Conservation (phyloP, 2,329 filamentous ascomycete genomes). For the Hypoxylon sp. region DNA sequence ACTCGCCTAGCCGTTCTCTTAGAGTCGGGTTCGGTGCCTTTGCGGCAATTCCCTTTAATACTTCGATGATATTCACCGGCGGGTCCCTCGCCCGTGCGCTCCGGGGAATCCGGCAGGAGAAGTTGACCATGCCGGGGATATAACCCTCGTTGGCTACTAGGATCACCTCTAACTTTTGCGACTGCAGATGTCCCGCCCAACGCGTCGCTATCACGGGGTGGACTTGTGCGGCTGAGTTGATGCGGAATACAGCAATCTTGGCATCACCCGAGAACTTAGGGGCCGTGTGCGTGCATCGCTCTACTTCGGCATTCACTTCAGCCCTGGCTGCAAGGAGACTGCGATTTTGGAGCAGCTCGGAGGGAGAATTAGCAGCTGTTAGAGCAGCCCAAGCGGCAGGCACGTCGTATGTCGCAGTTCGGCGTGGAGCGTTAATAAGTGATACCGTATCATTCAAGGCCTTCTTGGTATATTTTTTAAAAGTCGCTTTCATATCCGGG, state of each 20-base stretch:
- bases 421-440: slow-evolving; percentile 74
- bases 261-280: slow-evolving; percentile 75
- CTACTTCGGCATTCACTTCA: slow-evolving; percentile 73
- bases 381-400: slow-evolving; percentile 73
- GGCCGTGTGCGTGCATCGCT: slow-evolving; percentile 71
- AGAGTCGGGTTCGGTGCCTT: slow-evolving; percentile 57
- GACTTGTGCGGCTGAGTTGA: slow-evolving; percentile 72
- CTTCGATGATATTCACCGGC: slow-evolving; percentile 74
- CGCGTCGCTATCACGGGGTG: slow-evolving; percentile 77
- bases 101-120: slow-evolving; percentile 74
- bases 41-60: slow-evolving; percentile 66
- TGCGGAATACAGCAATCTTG: slow-evolving; percentile 73
- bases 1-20: slow-evolving; percentile 69
- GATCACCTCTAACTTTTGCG: slow-evolving; percentile 72
- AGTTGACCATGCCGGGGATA: slow-evolving; percentile 73
- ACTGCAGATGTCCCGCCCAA: slow-evolving; percentile 74
- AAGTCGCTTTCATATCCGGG: slow-evolving; percentile 73
- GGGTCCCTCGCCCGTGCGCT: slow-evolving; percentile 67
- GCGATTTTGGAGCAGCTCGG: slow-evolving; percentile 64
- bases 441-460: slow-evolving; percentile 74
- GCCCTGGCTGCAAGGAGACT: slow-evolving; percentile 67
- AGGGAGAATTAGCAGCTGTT: slow-evolving; percentile 64
- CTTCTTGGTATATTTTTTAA: slow-evolving; percentile 74
- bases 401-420: slow-evolving; percentile 73
- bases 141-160: slow-evolving; percentile 78